These are phyloP conservation scores for Cercospora brassicicola DNA, from an alignment of 2,329 filamentous ascomycete genomes.

Conservation along the genomic window DNA sequence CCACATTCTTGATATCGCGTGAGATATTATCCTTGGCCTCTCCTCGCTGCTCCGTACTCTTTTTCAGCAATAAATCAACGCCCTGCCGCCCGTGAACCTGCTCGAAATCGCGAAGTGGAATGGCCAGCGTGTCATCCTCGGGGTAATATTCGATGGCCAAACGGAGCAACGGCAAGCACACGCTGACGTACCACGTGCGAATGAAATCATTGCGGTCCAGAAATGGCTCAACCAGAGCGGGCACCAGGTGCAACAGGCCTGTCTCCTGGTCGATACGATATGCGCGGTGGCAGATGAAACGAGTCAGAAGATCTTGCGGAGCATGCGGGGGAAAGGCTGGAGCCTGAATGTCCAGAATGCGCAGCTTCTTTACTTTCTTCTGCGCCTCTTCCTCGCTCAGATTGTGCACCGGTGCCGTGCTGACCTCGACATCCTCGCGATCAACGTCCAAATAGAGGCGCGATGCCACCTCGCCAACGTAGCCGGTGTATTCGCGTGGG, in stretches of 20 bases:
- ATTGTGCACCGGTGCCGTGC: constrained; percentile 57
- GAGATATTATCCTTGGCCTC: constrained; percentile 44
- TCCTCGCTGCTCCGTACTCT: constrained; percentile 41
- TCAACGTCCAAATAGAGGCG: constrained; percentile 47
- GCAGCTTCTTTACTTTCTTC: constrained; percentile 64
- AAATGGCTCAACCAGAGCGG: constrained; percentile 68
- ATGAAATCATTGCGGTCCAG: constrained; percentile 61
- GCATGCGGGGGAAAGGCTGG: constrained; percentile 51
- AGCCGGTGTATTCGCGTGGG: constrained; percentile 62
- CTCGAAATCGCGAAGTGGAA: constrained; percentile 67
- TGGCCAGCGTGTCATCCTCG: constrained; percentile 49
- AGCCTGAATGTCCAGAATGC: constrained; percentile 59
- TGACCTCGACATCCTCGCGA: constrained; percentile 50
- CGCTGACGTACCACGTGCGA: constrained; percentile 67
- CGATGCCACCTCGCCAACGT: constrained; percentile 60
- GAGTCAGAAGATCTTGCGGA: constrained; percentile 57
- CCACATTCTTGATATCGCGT: constrained; percentile 65
- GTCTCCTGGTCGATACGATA: constrained; percentile 70
- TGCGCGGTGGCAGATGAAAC: constrained; percentile 68
- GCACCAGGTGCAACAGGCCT: constrained; percentile 68
- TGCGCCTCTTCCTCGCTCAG: constrained; percentile 64
- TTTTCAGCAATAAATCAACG: constrained; percentile 61
- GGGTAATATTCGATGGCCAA: constrained; percentile 71
- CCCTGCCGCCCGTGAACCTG: constrained; percentile 60
- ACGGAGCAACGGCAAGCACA: constrained; percentile 66